These are phyloP conservation scores for Porogramme epimiltina DNA, from an alignment of 1,284 basidiomycete genomes.

Conservation along the genomic window DNA sequence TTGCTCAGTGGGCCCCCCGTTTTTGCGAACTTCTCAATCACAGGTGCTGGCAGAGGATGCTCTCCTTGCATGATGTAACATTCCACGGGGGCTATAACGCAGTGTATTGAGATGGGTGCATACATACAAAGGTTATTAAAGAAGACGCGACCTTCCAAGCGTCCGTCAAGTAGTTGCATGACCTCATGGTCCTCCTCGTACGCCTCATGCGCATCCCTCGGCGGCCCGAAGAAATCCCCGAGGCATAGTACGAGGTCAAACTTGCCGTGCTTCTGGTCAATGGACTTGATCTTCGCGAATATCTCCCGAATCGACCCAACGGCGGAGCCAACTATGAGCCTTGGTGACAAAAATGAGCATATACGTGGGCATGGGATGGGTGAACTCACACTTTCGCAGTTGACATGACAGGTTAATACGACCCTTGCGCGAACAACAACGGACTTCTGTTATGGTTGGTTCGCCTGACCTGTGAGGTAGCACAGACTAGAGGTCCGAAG, in stretches of 20 bases:
- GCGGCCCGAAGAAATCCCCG: constrained; percentile 88
- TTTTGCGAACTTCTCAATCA: constrained; percentile 74
- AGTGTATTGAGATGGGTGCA: constrained; percentile 3
- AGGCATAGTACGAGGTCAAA: constrained; percentile 88
- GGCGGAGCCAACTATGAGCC: constrained; percentile 87
- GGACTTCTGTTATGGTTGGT: no score
- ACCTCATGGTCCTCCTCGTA: constrained; percentile 51
- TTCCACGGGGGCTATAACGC: constrained; percentile 71
- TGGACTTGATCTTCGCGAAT: constrained; percentile 81
- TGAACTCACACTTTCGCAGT: constrained; percentile 24
- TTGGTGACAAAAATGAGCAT: constrained; percentile 32
- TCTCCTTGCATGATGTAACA: constrained; percentile 93
- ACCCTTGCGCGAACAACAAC: no score
- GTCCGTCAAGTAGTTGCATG: constrained; percentile 62
- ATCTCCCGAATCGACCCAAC: constrained; percentile 76
- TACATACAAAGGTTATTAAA: neutral
- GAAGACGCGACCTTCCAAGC: constrained; percentile 55
- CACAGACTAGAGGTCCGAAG: no score
- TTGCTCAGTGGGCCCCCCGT: constrained; percentile 79
- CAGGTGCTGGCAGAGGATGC: constrained; percentile 66
- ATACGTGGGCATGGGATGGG: no score
- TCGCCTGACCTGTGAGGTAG: no score
- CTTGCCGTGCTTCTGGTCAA: constrained; percentile 93
- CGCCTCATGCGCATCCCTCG: constrained; percentile 44
- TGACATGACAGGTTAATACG: no score